These are phyloP conservation scores for Ochetophila trinervis DNA, from an alignment of 306 rosid genomes.

Conservation along the genomic window DNA sequence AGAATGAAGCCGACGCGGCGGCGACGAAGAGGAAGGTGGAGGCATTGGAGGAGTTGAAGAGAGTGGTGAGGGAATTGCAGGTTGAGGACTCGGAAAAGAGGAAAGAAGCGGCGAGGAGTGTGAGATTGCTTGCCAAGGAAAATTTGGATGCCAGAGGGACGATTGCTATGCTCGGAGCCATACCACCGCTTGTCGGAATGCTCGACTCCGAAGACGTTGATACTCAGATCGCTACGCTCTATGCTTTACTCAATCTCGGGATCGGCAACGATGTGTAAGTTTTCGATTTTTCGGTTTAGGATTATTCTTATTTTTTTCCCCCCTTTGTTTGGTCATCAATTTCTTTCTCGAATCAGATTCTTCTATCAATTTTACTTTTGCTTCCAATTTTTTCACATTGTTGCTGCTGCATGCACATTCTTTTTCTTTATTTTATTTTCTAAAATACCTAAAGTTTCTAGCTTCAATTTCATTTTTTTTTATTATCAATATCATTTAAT, in stretches of 20 bases:
- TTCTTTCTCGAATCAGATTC: not conserved
- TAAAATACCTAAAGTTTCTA: too few species aligned
- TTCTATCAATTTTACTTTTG: not conserved
- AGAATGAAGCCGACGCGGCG: conserved; percentile 37
- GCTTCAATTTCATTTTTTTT: too few species aligned
- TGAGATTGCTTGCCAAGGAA: conserved; percentile 74
- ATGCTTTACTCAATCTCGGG: conserved; percentile 92
- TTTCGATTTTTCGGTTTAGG: not conserved
- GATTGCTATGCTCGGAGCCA: conserved; percentile 86
- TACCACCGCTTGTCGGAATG: conserved; percentile 89
- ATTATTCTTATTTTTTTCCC: not conserved
- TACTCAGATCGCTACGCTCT: conserved; percentile 83
- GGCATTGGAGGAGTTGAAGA: conserved; percentile 57
- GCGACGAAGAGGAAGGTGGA: conserved; percentile 62
- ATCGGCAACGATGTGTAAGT: conserved; percentile 90
- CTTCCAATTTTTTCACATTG: too few species aligned
- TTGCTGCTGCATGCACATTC: conserved; percentile 23
- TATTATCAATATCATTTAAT: too few species aligned
- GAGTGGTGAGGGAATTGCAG: conserved; percentile 56
- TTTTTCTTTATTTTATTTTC: conserved; percentile 9
- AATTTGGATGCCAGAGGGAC: conserved; percentile 60
- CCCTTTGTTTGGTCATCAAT: not conserved
- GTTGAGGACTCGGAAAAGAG: conserved; percentile 44
- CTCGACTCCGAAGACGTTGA: conserved; percentile 56
- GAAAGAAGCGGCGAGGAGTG: conserved; percentile 55